Evolutionary conservation across 371 early-diverging fungal species (phyloP).

Genomic region (Funneliformis caledonium): DNA sequence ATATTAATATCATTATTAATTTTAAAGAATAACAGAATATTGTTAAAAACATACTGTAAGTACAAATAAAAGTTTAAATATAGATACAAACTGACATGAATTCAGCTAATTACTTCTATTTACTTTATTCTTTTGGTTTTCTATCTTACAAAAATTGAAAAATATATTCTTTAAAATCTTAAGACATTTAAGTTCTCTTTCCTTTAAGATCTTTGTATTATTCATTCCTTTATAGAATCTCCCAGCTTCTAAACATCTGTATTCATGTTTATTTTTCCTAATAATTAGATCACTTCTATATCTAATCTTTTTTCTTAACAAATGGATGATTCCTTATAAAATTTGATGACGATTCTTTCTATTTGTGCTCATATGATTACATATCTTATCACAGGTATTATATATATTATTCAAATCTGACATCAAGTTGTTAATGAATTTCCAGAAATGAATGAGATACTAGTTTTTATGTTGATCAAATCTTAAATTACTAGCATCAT

Average conservation of each 20-base stretch:
- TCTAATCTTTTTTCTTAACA: conserved; percentile 5
- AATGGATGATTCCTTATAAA: neutral
- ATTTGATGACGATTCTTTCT: conserved; percentile 3
- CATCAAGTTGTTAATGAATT: conserved; percentile 3
- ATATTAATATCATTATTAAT: too few relatives aligned
- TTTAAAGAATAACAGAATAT: too few relatives aligned
- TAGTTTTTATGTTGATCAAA: neutral
- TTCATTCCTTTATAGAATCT: conserved; percentile 8
- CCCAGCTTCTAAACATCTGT: conserved; percentile 11
- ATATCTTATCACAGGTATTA: neutral
- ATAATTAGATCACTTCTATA: conserved; percentile 20
- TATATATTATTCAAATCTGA: neutral
- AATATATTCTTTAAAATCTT: too few relatives aligned
- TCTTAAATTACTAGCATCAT: neutral
- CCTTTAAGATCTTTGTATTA: too few relatives aligned
- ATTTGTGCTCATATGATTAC: neutral
- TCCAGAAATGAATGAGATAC: conserved; percentile 10
- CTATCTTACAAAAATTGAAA: too few relatives aligned
- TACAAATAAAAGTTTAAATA: too few relatives aligned
- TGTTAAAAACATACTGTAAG: too few relatives aligned
- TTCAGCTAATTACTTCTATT: too few relatives aligned
- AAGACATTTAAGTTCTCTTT: too few relatives aligned
- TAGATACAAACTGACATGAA: too few relatives aligned
- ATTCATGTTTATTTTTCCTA: neutral
- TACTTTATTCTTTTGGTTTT: too few relatives aligned